Evolutionary conservation across 1,284 basidiomycete genomes (phyloP).

Genomic region (Cutaneotrichosporon mucoides): DNA sequence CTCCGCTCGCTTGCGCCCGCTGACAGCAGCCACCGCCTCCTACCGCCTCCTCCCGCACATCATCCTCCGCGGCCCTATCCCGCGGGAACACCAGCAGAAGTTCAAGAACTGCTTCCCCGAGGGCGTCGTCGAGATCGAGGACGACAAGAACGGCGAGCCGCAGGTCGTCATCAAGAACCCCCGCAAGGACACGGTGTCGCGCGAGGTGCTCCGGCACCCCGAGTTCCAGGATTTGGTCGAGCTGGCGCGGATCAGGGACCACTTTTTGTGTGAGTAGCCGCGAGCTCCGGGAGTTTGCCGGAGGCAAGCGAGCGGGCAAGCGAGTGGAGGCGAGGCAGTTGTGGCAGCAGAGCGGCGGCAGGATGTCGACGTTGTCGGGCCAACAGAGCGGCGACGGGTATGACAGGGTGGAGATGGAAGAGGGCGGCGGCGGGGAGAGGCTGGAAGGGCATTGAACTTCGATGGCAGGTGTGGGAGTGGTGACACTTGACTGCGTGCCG

Average conservation of each 20-base stretch:
- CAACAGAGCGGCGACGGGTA: too few relatives aligned
- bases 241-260: conserved; percentile 81
- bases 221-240: conserved; percentile 85
- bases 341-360: too few relatives aligned
- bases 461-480: too few relatives aligned
- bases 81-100: conserved; percentile 61
- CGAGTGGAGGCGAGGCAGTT: too few relatives aligned
- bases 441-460: too few relatives aligned
- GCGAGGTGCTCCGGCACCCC: conserved; percentile 87
- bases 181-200: conserved; percentile 82
- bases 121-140: conserved; percentile 73
- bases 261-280: conserved; percentile 73
- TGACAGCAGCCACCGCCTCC: conserved; percentile 73
- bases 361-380: too few relatives aligned
- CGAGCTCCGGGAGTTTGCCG: too few relatives aligned
- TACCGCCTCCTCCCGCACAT: conserved; percentile 91
- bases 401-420: too few relatives aligned
- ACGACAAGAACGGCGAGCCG: conserved; percentile 50
- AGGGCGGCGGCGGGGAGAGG: too few relatives aligned
- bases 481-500: too few relatives aligned
- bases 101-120: conserved; percentile 85
- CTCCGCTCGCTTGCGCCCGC: not conserved
- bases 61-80: conserved; percentile 66
- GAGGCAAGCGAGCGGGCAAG: too few relatives aligned
- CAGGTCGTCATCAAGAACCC: conserved; percentile 58